A percentile compares a stretch with the other conserved stretches of the same genome.
Evolutionary conservation across 1,139 yeast species (phyloP).

Genomic region (Taphrina wiesneri): DNA sequence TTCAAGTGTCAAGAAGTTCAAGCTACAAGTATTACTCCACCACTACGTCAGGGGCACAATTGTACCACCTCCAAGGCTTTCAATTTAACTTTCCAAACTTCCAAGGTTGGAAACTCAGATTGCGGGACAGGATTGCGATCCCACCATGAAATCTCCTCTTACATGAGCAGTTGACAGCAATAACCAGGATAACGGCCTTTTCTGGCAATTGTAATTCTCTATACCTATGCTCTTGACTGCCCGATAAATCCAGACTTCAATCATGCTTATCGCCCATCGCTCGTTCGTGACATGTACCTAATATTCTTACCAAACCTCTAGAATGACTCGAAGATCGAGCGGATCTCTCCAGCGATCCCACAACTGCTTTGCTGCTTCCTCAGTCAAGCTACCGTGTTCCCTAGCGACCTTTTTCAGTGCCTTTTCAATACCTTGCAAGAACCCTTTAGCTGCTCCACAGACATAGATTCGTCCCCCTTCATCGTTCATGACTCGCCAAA

Average conservation of each 20-base stretch:
- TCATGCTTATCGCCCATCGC: neutral
- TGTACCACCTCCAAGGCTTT: neutral
- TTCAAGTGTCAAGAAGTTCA: neutral
- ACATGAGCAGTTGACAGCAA: too few relatives aligned
- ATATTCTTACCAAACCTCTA: slow-evolving; percentile 28
- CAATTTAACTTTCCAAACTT: too few relatives aligned
- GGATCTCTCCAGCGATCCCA: slow-evolving; percentile 40
- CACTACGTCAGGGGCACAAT: slow-evolving; percentile 9
- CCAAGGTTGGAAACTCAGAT: too few relatives aligned
- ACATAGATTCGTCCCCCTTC: slow-evolving; percentile 75
- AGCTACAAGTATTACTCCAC: neutral
- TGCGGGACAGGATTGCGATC: too few relatives aligned
- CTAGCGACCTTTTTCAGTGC: slow-evolving; percentile 60
- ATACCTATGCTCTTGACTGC: too few relatives aligned
- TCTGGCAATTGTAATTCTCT: too few relatives aligned
- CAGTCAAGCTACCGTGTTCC: slow-evolving; percentile 50
- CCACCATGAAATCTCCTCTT: too few relatives aligned
- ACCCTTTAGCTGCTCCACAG: slow-evolving; percentile 82
- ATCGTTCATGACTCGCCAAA: slow-evolving; percentile 57
- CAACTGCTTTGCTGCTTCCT: slow-evolving; percentile 61
- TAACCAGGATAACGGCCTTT: too few relatives aligned
- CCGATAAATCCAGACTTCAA: neutral
- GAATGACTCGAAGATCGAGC: slow-evolving; percentile 25
- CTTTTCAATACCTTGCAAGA: slow-evolving; percentile 79
- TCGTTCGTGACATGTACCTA: neutral